Conservation (phyloP, 2,329 filamentous ascomycete genomes). For the Neoarthrinium moseri region DNA sequence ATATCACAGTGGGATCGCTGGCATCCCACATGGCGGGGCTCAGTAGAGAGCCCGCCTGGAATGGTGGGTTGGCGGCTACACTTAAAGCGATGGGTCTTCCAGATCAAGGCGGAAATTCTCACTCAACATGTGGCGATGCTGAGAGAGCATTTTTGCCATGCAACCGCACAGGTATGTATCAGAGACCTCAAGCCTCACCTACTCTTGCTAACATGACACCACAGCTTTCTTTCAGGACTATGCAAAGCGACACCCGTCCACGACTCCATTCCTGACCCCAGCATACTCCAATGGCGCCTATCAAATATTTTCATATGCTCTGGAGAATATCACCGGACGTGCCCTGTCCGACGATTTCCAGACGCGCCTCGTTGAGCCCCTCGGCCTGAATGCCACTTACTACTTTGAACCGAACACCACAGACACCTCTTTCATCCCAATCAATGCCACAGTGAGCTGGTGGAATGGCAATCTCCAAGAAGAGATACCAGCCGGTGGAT, state of each 20-base stretch:
- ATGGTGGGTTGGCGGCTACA: not conserved
- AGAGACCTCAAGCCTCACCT: not conserved
- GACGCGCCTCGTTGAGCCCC: not conserved
- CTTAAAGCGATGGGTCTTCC: not conserved
- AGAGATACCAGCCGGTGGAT: not conserved
- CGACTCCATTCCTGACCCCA: slow-evolving; percentile 31
- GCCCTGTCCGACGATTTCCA: slow-evolving; percentile 3
- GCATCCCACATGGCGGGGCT: not conserved
- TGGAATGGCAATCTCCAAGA: not conserved
- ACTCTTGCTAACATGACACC: not conserved
- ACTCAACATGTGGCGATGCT: not conserved
- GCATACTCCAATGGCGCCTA: slow-evolving; percentile 38
- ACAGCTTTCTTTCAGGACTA: slow-evolving; percentile 29
- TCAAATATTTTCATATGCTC: slow-evolving; percentile 33
- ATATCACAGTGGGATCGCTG: not conserved
- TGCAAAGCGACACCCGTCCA: slow-evolving; percentile 27
- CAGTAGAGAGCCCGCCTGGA: not conserved
- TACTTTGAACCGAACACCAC: not conserved
- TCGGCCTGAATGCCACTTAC: not conserved
- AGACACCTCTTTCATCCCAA: not conserved
- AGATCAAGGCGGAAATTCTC: not conserved
- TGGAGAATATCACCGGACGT: slow-evolving; percentile 33
- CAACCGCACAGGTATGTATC: not conserved
- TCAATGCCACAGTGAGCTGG: not conserved
- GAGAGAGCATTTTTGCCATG: not conserved